phyloP scores from a whole-genome alignment of 208 protist genomes.

The Porcisia hertigi region DNA sequence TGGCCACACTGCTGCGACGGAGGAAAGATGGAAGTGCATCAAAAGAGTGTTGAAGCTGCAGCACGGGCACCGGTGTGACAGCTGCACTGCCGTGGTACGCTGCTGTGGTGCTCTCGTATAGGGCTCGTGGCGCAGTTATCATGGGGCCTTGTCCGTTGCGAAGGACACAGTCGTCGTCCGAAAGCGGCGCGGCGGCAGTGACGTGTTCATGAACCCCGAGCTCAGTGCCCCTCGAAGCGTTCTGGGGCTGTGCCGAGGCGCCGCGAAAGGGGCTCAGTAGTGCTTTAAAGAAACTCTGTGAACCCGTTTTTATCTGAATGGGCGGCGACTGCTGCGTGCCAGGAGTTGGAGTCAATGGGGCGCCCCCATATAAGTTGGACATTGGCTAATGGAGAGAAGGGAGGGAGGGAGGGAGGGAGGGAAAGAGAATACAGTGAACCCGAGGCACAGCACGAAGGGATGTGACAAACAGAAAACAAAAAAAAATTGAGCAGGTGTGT shows the following conservation, averaged over 20 bases:
- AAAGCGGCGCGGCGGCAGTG: not conserved
- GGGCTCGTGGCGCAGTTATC: not conserved
- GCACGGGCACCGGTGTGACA: not conserved
- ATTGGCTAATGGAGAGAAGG: not conserved
- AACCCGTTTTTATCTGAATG: not conserved
- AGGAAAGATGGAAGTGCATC: not conserved
- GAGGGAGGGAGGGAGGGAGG: too few species aligned
- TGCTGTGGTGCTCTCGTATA: too few species aligned
- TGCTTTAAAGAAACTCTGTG: conserved; percentile 5
- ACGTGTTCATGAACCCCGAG: not conserved
- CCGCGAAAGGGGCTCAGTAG: conserved; percentile 3
- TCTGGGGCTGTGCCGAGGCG: not conserved
- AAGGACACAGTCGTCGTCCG: not conserved
- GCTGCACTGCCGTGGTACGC: not conserved
- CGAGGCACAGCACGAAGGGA: too few species aligned
- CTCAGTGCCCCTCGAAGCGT: not conserved
- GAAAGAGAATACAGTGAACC: too few species aligned
- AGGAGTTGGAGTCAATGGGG: not conserved
- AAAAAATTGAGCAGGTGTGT: too few species aligned
- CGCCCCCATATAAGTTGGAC: not conserved
- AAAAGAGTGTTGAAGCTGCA: not conserved
- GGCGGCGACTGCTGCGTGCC: not conserved
- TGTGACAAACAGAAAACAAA: too few species aligned
- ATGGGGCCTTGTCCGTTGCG: not conserved
- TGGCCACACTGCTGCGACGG: not conserved